Percentiles rank a stretch among this genome's conserved stretches.
phyloP scores from a whole-genome alignment of 1,284 basidiomycete species.

The Apiotrichum akiyoshidainum region DNA sequence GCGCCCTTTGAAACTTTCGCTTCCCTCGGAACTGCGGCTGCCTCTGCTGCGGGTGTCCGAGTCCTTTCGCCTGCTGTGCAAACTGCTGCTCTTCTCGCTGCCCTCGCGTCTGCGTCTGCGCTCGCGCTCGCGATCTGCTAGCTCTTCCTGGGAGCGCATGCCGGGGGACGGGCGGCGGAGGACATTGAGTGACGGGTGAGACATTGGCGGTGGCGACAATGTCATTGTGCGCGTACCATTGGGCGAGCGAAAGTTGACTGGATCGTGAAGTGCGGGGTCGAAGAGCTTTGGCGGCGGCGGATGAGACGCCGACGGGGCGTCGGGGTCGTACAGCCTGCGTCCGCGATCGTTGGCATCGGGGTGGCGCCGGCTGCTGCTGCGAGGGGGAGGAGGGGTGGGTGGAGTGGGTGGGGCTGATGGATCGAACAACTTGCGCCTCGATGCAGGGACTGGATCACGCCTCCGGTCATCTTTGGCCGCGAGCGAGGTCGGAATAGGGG shows the following conservation, averaged over 20 bases:
- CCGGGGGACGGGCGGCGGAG: conserved; percentile 21
- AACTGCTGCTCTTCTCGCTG: conserved; percentile 41
- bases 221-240: neutral
- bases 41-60: conserved; percentile 43
- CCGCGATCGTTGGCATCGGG: neutral
- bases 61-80: conserved; percentile 25
- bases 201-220: conserved; percentile 1
- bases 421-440: conserved; percentile 15
- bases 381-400: conserved; percentile 9
- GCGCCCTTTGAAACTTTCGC: conserved; percentile 51
- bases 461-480: conserved; percentile 7
- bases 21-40: conserved; percentile 50
- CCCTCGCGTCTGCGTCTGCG: conserved; percentile 47
- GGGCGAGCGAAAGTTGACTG: conserved; percentile 24
- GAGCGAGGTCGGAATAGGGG: neutral
- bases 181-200: conserved; percentile 3
- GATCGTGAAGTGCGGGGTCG: conserved; percentile 56
- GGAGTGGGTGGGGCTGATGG: conserved; percentile 13
- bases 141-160: conserved; percentile 37
- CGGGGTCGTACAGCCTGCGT: conserved; percentile 9
- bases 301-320: conserved; percentile 9
- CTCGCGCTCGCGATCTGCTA: conserved; percentile 48
- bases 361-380: conserved; percentile 2
- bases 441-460: conserved; percentile 1
- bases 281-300: conserved; percentile 46